Evolutionary conservation across 1,284 basidiomycete genomes (phyloP), one percentile per base, ranked within the genome.

Genomic region (Austroboletus novae-zelandiae): DNA sequence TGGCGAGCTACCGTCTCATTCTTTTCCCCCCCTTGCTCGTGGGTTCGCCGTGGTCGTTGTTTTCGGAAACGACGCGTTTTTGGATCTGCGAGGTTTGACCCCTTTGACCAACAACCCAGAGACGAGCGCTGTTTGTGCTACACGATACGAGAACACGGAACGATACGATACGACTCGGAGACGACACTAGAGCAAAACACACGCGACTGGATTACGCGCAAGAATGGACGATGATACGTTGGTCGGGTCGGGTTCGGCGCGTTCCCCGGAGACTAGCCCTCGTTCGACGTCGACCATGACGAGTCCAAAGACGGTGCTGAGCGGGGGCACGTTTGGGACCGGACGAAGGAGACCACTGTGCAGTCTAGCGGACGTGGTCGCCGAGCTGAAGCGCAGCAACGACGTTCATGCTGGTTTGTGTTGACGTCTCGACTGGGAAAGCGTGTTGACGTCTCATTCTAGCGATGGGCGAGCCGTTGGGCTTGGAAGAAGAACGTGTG

Each of bases 161-260:
- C 20, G 20, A 23, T 23, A 23, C 20, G 20, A 23, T 23, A 17
- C 18, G 34, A 9, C 30, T 6, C 23, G 3, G 37, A 27, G 11
- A 20, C 30, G 15, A 41, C 43, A 6, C 30, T 32, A 18, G 27
- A 10, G 34, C 31, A 14, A 14, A 9, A 14, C 31, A 9, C 31
- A 32, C 31, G 31, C 31, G 30, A 20, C 31, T 15, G 23, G 9
- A 14, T 17, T 9, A 35, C 40, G 6, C 15, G 40, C 5, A 17
- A 47, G 4, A 11, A 65, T 67, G 58, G 61, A 63, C 18, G 58
- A 67, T 17, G 62, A 67, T 5, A 64, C 64, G 2, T 36, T 65
- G 48, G 39, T 60, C 34, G 58, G 45, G 31, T 64, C 59, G 5
- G 58, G 45, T 36, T 64, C 59, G 4, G 56, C 48, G 17, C 35